Base-by-base conservation (phyloP, 2,329 filamentous ascomycete genomes). In the Penicillium sp. region DNA sequence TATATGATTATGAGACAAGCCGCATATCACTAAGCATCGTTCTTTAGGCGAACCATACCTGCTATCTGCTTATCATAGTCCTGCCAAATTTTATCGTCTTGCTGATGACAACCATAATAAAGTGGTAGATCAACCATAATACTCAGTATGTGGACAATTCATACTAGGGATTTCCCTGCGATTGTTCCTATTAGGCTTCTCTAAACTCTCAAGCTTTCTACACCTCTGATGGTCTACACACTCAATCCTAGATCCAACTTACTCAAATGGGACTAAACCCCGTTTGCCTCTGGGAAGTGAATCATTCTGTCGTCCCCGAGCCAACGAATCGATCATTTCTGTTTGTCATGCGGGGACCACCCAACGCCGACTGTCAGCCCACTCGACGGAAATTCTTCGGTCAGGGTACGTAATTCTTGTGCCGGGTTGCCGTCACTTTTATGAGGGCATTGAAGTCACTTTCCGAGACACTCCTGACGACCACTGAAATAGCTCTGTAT, bases 291-390 rank as follows among this genome's bases (percentile, higher is more conserved):
- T 48, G 26, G 45, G 45, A 26, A 48, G 33, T 52, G 38, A 55
- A 6, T 45, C 40, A 30, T 54, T n/a, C 16, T 19, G n/a, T 28
- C 42, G 14, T 28, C 25, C 14, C 43, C 43, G 45, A 48, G 14
- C 26, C 45, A 48, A 30, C 43, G 7, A 16, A n/a, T 28, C 8
- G 26, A 25, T 19, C n/a, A 11, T 19, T 14, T 22, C 14, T 19
- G 38, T 16, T 33, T 26, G 53, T 56, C 52, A 56, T 38, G 16
- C 45, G 28, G 30, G 10, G 38, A n/a, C 42, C 55, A 35, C 22
- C 25, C 7, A 53, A 43, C 48, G 16, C 55, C 60, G 57, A 52
- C 30, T 38, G 42, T 66, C 62, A 63, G 53, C 51, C 58, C 60
- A 65, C 37, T 19, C 5, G 40, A 58, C 54, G 62, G 63, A 42